phyloP scores from a whole-genome alignment of 345 rosid species.

The Ceriops zippeliana region DNA sequence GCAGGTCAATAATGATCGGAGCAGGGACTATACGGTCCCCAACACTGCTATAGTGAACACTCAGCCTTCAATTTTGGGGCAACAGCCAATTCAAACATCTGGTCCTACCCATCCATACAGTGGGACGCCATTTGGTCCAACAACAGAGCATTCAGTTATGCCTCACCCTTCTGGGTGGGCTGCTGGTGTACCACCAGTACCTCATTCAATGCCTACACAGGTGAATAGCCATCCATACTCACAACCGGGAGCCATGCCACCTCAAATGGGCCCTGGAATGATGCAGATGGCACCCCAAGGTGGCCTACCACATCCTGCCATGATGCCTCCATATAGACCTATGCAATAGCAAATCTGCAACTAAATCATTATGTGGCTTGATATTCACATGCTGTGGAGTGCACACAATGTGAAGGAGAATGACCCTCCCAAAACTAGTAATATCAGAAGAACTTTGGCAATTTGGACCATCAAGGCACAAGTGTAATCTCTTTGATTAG shows the following conservation, averaged over 20 bases:
- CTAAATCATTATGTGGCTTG: too few species aligned
- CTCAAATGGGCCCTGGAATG: conserved; percentile 53
- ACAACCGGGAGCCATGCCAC: conserved; percentile 51
- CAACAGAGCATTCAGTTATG: conserved; percentile 38
- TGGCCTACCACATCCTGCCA: conserved; percentile 30
- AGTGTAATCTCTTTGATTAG: too few species aligned
- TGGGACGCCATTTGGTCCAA: conserved; percentile 39
- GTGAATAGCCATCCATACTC: conserved; percentile 56
- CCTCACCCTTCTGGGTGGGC: conserved; percentile 69
- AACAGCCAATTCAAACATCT: conserved; percentile 46
- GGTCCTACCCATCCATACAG: conserved; percentile 48
- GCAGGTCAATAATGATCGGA: conserved; percentile 88
- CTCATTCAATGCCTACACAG: conserved; percentile 53
- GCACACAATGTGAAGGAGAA: too few species aligned
- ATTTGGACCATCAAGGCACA: too few species aligned
- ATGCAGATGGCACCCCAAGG: conserved; percentile 49
- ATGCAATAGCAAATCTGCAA: conserved; percentile 31
- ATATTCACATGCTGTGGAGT: too few species aligned
- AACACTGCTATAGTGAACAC: conserved; percentile 43
- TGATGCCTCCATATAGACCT: conserved; percentile 42
- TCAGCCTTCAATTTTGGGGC: conserved; percentile 65
- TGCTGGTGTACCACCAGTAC: conserved; percentile 34
- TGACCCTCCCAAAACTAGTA: too few species aligned
- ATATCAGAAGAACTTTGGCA: too few species aligned
- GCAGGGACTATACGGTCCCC: conserved; percentile 84